A percentile compares a stretch with the other conserved stretches of the same genome.
Evolutionary conservation across 352 stramenopile species (phyloP).

Genomic region (Globisporangium alternatum): DNA sequence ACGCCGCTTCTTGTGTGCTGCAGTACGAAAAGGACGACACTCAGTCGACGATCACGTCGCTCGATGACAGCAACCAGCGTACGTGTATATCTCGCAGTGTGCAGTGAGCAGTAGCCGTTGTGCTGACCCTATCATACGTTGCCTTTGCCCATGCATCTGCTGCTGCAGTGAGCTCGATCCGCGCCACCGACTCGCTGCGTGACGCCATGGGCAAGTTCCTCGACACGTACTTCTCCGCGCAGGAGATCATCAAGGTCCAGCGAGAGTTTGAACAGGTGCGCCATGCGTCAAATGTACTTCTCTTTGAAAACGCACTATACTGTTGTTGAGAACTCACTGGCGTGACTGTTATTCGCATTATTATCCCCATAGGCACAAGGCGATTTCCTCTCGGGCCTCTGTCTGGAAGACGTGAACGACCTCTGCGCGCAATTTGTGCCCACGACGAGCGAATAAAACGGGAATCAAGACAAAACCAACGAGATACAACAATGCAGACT

Average conservation of each 20-base stretch:
- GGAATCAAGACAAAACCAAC: not conserved
- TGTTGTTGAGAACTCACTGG: not conserved
- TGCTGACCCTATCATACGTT: not conserved
- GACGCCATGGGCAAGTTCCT: conserved; percentile 66
- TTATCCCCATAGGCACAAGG: conserved; percentile 29
- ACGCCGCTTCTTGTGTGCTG: not conserved
- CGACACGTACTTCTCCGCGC: conserved; percentile 53
- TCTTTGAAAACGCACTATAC: no score
- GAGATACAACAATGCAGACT: not conserved
- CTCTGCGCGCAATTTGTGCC: conserved; percentile 64
- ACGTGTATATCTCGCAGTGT: not conserved
- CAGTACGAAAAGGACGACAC: conserved; percentile 23
- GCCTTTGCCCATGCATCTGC: not conserved
- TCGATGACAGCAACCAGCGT: conserved; percentile 13
- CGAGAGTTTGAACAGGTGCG: conserved; percentile 59
- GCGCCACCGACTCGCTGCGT: conserved; percentile 35
- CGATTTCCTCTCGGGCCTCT: conserved; percentile 56
- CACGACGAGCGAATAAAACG: conserved; percentile 13
- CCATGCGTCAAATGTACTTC: not conserved
- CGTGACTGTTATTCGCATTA: not conserved
- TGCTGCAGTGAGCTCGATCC: conserved; percentile 26
- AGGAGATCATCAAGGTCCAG: conserved; percentile 56
- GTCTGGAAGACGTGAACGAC: conserved; percentile 69
- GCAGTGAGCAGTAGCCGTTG: not conserved
- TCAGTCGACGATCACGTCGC: conserved; percentile 11